phyloP scores from a whole-genome alignment of 2,329 filamentous ascomycete species.

The Pseudocercospora cruenta region DNA sequence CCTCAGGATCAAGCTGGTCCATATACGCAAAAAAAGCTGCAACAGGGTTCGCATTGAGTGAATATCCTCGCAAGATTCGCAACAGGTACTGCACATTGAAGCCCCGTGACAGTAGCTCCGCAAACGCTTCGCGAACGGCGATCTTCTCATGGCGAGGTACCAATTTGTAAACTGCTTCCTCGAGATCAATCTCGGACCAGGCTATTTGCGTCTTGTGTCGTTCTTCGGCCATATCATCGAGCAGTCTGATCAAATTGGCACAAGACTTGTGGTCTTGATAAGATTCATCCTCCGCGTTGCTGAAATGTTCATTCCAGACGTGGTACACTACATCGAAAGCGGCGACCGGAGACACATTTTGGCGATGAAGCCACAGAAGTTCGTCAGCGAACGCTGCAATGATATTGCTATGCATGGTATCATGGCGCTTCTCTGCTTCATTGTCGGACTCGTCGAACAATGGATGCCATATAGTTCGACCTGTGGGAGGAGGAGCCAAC shows the following conservation, averaged over 20 bases:
- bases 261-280: neutral
- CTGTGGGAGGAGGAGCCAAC: neutral
- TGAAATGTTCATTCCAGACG: neutral
- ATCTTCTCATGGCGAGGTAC: neutral
- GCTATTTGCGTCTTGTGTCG: neutral
- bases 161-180: neutral
- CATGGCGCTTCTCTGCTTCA: neutral
- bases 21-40: neutral
- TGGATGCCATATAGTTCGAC: neutral
- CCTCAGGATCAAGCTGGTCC: neutral
- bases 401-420: constrained; percentile 6
- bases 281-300: neutral
- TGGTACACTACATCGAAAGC: neutral
- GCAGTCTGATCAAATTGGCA: neutral
- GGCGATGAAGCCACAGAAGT: constrained; percentile 5
- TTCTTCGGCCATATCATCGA: neutral
- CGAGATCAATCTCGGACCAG: neutral
- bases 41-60: neutral
- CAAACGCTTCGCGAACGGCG: neutral
- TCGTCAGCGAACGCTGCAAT: neutral
- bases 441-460: neutral
- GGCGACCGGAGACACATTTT: neutral
- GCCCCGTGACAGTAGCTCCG: neutral
- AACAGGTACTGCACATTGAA: neutral
- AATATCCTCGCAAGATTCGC: neutral